Evolutionary conservation across 352 stramenopile genomes (phyloP), one percentile per base, ranked within the genome.

Genomic region (Pythium guiyangense): DNA sequence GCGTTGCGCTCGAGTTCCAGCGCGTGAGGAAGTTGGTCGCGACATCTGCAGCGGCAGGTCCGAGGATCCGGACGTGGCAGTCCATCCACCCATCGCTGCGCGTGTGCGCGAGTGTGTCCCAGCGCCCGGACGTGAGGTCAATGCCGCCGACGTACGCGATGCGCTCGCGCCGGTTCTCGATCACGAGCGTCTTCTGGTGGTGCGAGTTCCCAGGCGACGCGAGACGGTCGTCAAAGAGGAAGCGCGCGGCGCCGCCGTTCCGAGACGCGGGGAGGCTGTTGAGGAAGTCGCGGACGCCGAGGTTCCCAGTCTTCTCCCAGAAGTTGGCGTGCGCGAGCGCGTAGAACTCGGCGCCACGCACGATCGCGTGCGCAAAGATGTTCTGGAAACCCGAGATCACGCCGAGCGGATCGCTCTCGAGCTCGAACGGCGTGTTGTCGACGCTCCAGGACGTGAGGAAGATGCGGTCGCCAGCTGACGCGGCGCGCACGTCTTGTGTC

Each of bases 121-220:
- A 90, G 0, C 79, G 74, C 31, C 84, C 76, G 18, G 66, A 64
- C 8, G 69, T 81, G 26, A 84, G 39, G 52, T 90, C 79, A 26
- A 87, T 59, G 8, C 77, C 79, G 15, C 79, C 79, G 3, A 87
- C 57, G 42, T 77, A 86, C 8, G 71, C 75, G 6, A 74, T 52
- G 42, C 42, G 42, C 6, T 27, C 37, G 20, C 54, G 42, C 31
- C 70, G 66, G 31, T 69, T 74, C 20, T 70, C 73, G 12, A 90
- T 52, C 11, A 86, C 66, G 22, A 90, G 58, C 25, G 74, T 87
- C 53, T 90, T 89, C 58, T 90, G 79, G 48, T 90, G 79, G 34
- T 88, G 76, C 37, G 80, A 84, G 31, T 72, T 79, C 27, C 72
- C 83, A 6, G 57, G 29, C 39, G 79, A 64, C 9, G 80, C 75